These are phyloP conservation scores for Isatis tinctoria DNA, from an alignment of 345 rosid genomes.

Conservation along the genomic window DNA sequence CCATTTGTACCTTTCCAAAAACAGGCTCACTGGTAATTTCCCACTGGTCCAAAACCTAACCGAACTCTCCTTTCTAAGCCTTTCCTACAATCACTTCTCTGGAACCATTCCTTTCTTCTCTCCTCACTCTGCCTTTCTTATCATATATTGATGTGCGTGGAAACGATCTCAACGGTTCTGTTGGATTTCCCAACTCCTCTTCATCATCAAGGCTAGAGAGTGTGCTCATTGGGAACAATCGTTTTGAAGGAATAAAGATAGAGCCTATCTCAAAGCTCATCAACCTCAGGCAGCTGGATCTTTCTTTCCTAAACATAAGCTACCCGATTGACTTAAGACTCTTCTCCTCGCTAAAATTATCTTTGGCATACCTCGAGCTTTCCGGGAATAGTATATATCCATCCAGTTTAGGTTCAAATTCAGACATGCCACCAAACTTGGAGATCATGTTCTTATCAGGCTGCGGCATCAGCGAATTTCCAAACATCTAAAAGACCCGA, in stretches of 20 bases:
- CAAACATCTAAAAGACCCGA: not conserved
- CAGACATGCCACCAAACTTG: not conserved
- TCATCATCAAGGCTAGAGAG: not conserved
- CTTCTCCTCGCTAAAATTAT: not conserved
- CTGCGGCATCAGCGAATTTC: not conserved
- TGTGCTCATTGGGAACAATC: not conserved
- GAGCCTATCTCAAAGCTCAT: constrained; percentile 13
- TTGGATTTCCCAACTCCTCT: not conserved
- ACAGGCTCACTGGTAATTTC: not conserved
- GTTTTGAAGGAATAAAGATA: not conserved
- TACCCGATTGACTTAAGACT: not conserved
- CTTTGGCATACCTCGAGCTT: rapidly evolving
- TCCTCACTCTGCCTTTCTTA: not conserved
- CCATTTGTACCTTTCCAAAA: rapidly evolving
- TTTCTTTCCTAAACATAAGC: not conserved
- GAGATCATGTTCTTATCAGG: rapidly evolving
- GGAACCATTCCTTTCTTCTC: constrained; percentile 9
- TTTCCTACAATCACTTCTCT: not conserved
- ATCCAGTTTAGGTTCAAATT: not conserved
- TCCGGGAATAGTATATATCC: not conserved
- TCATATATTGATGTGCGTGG: not conserved
- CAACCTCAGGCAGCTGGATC: not conserved
- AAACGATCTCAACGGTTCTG: not conserved
- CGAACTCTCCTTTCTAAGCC: rapidly evolving
- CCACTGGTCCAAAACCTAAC: constrained; percentile 9